Percentiles rank a stretch among this genome's conserved stretches.
Evolutionary conservation across 495 filamentous ascomycete species (phyloP).

Genomic region (Mytilinidion resinicola): DNA sequence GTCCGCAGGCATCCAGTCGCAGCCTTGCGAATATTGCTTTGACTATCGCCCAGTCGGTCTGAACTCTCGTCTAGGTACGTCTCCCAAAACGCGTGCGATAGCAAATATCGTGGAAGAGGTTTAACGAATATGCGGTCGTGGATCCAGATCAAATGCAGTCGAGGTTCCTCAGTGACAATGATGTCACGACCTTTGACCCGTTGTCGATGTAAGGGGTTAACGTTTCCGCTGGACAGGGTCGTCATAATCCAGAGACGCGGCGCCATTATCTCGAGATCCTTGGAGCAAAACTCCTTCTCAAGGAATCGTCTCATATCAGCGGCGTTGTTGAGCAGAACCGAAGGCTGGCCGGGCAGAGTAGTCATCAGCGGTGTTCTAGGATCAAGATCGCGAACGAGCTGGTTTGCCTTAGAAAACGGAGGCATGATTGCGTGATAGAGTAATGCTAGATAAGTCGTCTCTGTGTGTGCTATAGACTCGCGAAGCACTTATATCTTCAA

Average conservation of each 20-base stretch:
- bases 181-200: constrained; percentile 18
- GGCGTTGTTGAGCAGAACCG: not conserved
- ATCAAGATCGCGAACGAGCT: not conserved
- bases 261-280: constrained; percentile 8
- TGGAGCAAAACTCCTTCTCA: constrained; percentile 8
- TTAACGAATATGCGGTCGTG: constrained; percentile 22
- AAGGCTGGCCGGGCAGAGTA: not conserved
- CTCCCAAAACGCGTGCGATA: constrained; percentile 15
- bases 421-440: not conserved
- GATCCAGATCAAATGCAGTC: constrained; percentile 20
- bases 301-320: not conserved
- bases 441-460: too few species aligned
- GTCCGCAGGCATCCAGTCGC: not conserved
- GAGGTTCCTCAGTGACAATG: constrained; percentile 16
- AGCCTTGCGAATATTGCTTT: not conserved
- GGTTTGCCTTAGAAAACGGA: not conserved
- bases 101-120: constrained; percentile 19
- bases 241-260: constrained; percentile 12
- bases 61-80: not conserved
- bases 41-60: not conserved
- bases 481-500: too few species aligned
- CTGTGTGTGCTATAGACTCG: too few species aligned
- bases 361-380: not conserved
- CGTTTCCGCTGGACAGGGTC: constrained; percentile 5
- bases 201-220: constrained; percentile 17